phyloP scores from a whole-genome alignment of 208 protist species.

The Trypanosoma avium region DNA sequence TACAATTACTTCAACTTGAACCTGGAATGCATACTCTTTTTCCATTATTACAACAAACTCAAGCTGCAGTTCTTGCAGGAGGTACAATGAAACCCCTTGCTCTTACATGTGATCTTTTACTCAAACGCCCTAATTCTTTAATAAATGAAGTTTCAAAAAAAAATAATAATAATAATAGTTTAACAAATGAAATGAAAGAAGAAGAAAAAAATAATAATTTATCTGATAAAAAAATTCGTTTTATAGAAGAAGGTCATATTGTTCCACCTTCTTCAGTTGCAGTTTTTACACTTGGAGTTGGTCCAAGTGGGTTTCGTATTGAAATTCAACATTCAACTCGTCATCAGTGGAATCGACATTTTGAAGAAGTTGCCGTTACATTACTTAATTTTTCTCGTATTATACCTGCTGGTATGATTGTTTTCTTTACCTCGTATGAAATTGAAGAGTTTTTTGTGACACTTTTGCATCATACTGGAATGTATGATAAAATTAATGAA shows the following conservation, averaged over 20 bases:
- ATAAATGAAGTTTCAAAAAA: background rate
- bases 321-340: constrained; percentile 55
- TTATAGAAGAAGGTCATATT: constrained; percentile 82
- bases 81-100: constrained; percentile 93
- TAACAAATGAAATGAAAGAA: background rate
- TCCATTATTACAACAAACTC: constrained; percentile 51
- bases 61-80: constrained; percentile 79
- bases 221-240: constrained; percentile 16
- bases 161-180: background rate
- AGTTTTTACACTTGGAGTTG: constrained; percentile 59
- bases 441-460: constrained; percentile 64
- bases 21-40: constrained; percentile 61
- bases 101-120: constrained; percentile 75
- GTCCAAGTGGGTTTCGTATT: constrained; percentile 55
- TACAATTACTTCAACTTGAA: constrained; percentile 72
- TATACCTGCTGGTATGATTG: constrained; percentile 91
- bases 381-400: constrained; percentile 89
- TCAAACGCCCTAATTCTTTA: constrained; percentile 25
- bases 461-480: constrained; percentile 37
- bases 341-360: constrained; percentile 21
- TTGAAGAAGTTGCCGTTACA: constrained; percentile 61
- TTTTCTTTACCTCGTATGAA: constrained; percentile 95
- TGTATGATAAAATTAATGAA: constrained; percentile 66
- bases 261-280: constrained; percentile 76
- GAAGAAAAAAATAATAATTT: background rate